These are phyloP conservation scores for Moricandia moricandioides DNA, from an alignment of 345 rosid species.

Conservation along the genomic window DNA sequence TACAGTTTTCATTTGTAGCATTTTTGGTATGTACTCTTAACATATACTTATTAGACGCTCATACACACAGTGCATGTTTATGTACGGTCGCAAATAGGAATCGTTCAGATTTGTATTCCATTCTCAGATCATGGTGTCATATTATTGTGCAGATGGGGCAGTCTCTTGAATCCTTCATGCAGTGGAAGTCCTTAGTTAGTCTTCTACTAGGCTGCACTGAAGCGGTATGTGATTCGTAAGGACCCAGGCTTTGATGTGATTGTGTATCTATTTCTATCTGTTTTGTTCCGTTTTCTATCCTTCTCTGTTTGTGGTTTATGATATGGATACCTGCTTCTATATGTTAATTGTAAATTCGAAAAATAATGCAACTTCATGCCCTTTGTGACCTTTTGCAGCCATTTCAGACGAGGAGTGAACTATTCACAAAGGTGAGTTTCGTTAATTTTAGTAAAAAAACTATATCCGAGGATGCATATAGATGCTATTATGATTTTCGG, in stretches of 20 bases:
- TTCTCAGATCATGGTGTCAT: slow-evolving; percentile 9
- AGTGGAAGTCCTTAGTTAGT: slow-evolving; percentile 91
- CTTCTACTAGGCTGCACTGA: slow-evolving; percentile 80
- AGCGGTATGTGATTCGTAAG: slow-evolving; percentile 59
- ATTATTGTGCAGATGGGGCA: slow-evolving; percentile 87
- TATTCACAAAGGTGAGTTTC: slow-evolving; percentile 65
- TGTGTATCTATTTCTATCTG: background rate
- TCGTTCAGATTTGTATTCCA: background rate
- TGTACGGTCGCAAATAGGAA: background rate
- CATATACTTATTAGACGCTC: background rate
- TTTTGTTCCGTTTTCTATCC: background rate
- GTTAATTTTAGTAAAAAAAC: background rate
- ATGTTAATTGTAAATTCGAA: background rate
- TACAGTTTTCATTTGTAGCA: slow-evolving; percentile 82
- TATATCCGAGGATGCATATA: slow-evolving; percentile 4
- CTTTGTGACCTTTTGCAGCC: slow-evolving; percentile 57
- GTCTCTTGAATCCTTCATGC: slow-evolving; percentile 84
- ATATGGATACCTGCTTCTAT: background rate
- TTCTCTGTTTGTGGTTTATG: background rate
- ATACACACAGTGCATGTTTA: background rate
- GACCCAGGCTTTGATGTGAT: background rate
- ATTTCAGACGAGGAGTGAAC: slow-evolving; percentile 72
- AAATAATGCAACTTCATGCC: background rate
- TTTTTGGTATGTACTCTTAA: slow-evolving; percentile 61
- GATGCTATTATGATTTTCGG: background rate